Conservation (phyloP, 305 asterid species). For the Andrographis paniculata region DNA sequence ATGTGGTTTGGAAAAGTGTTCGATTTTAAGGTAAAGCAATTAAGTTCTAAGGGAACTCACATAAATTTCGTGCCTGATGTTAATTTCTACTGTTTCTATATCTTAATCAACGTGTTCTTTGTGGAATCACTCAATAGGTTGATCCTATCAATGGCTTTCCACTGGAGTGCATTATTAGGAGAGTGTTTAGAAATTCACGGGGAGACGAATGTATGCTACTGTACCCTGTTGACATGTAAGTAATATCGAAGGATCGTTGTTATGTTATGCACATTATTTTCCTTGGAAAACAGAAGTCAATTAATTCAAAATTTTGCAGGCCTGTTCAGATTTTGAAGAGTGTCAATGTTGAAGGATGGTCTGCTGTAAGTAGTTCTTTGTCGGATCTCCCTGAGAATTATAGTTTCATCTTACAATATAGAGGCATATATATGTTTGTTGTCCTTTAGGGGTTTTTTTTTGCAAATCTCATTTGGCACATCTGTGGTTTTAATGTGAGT, state of each 20-base stretch:
- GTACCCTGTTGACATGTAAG: constrained; percentile 97
- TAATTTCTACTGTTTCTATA: too few relatives aligned
- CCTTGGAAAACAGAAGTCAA: constrained; percentile 5
- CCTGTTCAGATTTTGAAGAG: constrained; percentile 94
- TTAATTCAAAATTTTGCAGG: constrained; percentile 35
- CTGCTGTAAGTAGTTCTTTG: constrained; percentile 79
- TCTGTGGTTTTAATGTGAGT: constrained; percentile 4
- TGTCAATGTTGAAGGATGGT: constrained; percentile 91
- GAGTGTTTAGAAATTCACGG: constrained; percentile 62
- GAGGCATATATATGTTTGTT: neutral
- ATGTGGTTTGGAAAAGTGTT: too few relatives aligned
- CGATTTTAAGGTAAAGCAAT: too few relatives aligned
- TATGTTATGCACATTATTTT: constrained; percentile 5
- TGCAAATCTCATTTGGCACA: neutral
- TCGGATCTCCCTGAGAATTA: constrained; percentile 12
- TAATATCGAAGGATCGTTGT: constrained; percentile 16
- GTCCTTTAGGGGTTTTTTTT: constrained; percentile 6
- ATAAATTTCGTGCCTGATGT: too few relatives aligned
- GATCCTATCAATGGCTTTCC: constrained; percentile 78
- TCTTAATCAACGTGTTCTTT: too few relatives aligned
- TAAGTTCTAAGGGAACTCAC: too few relatives aligned
- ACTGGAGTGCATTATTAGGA: constrained; percentile 80
- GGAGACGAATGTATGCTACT: constrained; percentile 90
- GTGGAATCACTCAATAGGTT: too few relatives aligned
- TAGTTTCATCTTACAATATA: constrained; percentile 7